A percentile compares a stretch with the other conserved stretches of the same genome.
Evolutionary conservation across 768 basidiomycete species (phyloP).

Genomic region (Suillus sp.): DNA sequence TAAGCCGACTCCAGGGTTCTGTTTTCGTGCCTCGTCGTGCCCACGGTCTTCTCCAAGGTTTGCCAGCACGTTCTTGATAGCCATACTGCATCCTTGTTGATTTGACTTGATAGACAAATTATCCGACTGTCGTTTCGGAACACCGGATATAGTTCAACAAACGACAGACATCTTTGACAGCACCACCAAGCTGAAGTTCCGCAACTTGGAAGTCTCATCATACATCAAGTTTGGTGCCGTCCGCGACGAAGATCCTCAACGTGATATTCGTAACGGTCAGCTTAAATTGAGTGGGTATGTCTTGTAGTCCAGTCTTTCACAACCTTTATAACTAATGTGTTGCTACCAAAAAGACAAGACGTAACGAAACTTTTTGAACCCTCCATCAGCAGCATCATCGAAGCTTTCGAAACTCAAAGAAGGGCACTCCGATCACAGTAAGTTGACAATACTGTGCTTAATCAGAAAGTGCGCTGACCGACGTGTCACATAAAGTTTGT

Average conservation of each 20-base stretch:
- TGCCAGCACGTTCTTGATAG: slow-evolving; percentile 18
- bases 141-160: slow-evolving; percentile 35
- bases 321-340: neutral
- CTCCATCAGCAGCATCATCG: slow-evolving; percentile 40
- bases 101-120: slow-evolving; percentile 27
- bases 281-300: slow-evolving; percentile 41
- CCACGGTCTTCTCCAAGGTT: slow-evolving; percentile 32
- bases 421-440: slow-evolving; percentile 36
- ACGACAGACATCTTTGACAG: slow-evolving; percentile 43
- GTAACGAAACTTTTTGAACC: slow-evolving; percentile 47
- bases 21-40: slow-evolving; percentile 41
- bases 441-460: slow-evolving; percentile 7
- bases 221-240: slow-evolving; percentile 45
- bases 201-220: slow-evolving; percentile 37
- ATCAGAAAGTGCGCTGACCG: neutral
- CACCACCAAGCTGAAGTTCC: slow-evolving; percentile 47
- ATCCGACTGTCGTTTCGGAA: slow-evolving; percentile 33
- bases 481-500: slow-evolving; percentile 31
- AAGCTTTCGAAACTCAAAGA: slow-evolving; percentile 38
- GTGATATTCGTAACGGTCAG: slow-evolving; percentile 42
- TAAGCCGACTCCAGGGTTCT: slow-evolving; percentile 45
- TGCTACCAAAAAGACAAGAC: slow-evolving; percentile 30
- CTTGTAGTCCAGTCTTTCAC: neutral
- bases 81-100: slow-evolving; percentile 3
- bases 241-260: slow-evolving; percentile 39